A percentile compares a stretch with the other conserved stretches of the same genome.
Evolutionary conservation across 306 rosid species (phyloP).

Genomic region (Vigna reflexopilosa): DNA sequence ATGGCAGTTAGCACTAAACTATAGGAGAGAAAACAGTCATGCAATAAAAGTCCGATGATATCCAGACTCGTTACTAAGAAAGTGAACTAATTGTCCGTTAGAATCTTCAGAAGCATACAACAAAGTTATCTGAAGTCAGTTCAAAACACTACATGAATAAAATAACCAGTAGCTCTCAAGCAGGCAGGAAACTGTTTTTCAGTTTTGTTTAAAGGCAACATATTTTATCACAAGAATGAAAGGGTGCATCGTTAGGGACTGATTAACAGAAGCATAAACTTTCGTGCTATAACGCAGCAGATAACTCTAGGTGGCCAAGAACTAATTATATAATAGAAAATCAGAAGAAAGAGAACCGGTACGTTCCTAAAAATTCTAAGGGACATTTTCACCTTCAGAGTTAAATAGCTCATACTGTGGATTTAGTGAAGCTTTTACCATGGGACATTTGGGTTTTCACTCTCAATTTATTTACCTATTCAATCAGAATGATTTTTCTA

Average conservation of each 20-base stretch:
- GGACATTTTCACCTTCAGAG: neutral
- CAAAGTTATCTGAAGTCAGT: neutral
- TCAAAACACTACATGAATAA: neutral
- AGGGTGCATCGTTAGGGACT: neutral
- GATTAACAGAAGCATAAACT: neutral
- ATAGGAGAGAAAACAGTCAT: neutral
- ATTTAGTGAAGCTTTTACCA: neutral
- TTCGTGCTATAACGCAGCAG: neutral
- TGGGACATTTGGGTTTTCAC: neutral
- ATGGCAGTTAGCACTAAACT: neutral
- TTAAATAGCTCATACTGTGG: conserved; percentile 3
- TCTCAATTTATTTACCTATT: neutral
- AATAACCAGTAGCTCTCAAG: conserved; percentile 12
- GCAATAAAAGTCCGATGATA: conserved; percentile 12
- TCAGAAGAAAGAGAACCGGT: neutral
- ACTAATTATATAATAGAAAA: neutral
- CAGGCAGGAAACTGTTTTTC: neutral
- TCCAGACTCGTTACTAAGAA: neutral
- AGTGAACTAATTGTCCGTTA: conserved; percentile 5
- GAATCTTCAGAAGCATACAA: neutral
- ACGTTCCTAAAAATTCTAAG: neutral
- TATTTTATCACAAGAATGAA: conserved; percentile 11
- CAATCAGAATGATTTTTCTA: neutral
- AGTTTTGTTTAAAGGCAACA: neutral
- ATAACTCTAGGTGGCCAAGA: neutral